phyloP scores from a whole-genome alignment of 805 yeast genomes.

The Candida pini region DNA sequence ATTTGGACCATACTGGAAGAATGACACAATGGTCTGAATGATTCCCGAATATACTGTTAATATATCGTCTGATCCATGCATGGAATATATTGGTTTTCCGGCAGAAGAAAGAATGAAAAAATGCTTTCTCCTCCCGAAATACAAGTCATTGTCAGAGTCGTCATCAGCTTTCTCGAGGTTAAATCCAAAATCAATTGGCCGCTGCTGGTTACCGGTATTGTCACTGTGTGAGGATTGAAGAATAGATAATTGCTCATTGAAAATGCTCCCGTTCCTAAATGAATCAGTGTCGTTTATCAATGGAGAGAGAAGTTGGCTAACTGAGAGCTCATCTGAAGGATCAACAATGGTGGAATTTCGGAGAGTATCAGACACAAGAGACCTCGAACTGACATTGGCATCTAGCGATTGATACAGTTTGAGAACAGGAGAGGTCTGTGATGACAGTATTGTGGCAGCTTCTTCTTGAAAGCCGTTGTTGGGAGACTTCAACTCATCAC shows the following conservation, averaged over 20 bases:
- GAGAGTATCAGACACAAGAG: background rate
- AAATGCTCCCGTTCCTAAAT: slow-evolving; percentile 16
- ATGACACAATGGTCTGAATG: slow-evolving; percentile 71
- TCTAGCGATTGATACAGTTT: background rate
- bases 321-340: background rate
- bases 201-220: background rate
- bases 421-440: background rate
- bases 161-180: slow-evolving; percentile 23
- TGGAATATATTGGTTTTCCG: slow-evolving; percentile 82
- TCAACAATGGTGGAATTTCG: background rate
- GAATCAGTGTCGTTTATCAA: slow-evolving; percentile 4
- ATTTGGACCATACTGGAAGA: slow-evolving; percentile 45
- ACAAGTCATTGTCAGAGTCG: slow-evolving; percentile 22
- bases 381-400: background rate
- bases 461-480: background rate
- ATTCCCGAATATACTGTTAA: slow-evolving; percentile 72
- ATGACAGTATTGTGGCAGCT: background rate
- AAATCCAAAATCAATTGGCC: slow-evolving; percentile 17
- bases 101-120: slow-evolving; percentile 77
- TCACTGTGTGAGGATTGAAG: slow-evolving; percentile 3
- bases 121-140: slow-evolving; percentile 48
- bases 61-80: slow-evolving; percentile 65
- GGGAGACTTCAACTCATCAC: slow-evolving; percentile 5
- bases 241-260: slow-evolving; percentile 9
- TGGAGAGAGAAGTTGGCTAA: slow-evolving; percentile 5